Evolutionary conservation across 495 filamentous ascomycete species (phyloP), one percentile per base, ranked within the genome.

Genomic region (Hypoxylon intermedium): DNA sequence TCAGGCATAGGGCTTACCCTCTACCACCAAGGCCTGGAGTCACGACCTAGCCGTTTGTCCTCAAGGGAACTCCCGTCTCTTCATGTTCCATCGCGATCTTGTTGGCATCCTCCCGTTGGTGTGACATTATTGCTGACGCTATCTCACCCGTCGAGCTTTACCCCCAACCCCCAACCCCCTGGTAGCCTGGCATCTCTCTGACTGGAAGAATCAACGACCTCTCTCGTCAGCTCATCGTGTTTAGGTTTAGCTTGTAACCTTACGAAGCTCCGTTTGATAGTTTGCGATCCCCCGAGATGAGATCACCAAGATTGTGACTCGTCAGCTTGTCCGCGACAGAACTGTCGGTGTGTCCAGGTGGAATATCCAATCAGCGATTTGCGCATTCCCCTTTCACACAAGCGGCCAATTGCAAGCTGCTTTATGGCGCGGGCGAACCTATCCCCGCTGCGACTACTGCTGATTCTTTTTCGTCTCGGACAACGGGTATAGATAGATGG

Each of bases 1-100:
- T 60, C 40, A 23, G 51, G 61, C 40, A 56, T 65, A 65, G 61
- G 61, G 61, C 61, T 65, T 65, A 65, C 45, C 47, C 51, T 46
- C 36, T 56, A 41, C 49, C 24, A 12, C 18, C 19, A 15, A 52
- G 44, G 56, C 55, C 61, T 52, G 61, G 61, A 55, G 55, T 65
- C 45, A 21, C 36, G 53, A 65, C 51, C 61, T 52, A 38, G 61
- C 61, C 52, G 61, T 60, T 51, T 50, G 26, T 51, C 50, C 38
- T 60, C 41, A 46, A 59, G 61, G 61, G 55, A 45, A 55, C 53
- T 60, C 50, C 50, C 55, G 44, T 51, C 47, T 52, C 50, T 54
- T 55, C 50, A 56, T 60, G 51, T 24, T 49, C 13, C 18, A 31
- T 34, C 19, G 28, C 61, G 61, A 64, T 59, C 54, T 64, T 6